A percentile compares a stretch with the other conserved stretches of the same genome.
These are phyloP conservation scores for Arabidopsis lyrata DNA, from an alignment of 441 rosid genomes.

Conservation along the genomic window DNA sequence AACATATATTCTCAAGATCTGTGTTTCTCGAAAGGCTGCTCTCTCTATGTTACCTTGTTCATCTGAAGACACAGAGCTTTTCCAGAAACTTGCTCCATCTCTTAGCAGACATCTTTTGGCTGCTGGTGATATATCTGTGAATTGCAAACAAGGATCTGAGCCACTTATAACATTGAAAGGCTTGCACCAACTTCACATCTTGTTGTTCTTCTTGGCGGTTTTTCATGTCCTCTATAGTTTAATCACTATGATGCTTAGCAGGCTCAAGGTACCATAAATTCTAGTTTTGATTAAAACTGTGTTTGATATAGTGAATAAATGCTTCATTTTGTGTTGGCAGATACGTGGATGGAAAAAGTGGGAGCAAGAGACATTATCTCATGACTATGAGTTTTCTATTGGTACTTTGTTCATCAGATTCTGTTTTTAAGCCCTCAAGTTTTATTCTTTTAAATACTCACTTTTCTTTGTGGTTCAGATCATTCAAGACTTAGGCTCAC, in stretches of 20 bases:
- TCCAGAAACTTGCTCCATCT: slow-evolving; percentile 39
- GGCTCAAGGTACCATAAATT: slow-evolving; percentile 63
- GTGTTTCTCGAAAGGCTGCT: slow-evolving; percentile 64
- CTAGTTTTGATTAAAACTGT: not conserved
- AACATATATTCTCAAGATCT: slow-evolving; percentile 64
- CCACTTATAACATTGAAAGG: slow-evolving; percentile 76
- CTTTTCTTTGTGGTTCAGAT: slow-evolving; percentile 54
- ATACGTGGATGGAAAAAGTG: slow-evolving; percentile 84
- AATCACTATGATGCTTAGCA: slow-evolving; percentile 83
- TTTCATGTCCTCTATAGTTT: slow-evolving; percentile 75
- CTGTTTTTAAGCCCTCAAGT: slow-evolving; percentile 5
- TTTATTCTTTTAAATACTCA: not conserved
- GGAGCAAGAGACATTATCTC: slow-evolving; percentile 82
- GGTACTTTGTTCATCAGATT: slow-evolving; percentile 50
- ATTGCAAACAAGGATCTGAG: slow-evolving; percentile 57
- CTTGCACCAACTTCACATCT: slow-evolving; percentile 86
- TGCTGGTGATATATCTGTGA: slow-evolving; percentile 54
- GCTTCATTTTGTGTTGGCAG: slow-evolving; percentile 45
- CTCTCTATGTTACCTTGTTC: slow-evolving; percentile 85
- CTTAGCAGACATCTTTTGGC: slow-evolving; percentile 60
- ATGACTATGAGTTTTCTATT: slow-evolving; percentile 72
- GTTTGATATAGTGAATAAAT: not conserved
- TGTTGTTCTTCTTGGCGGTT: slow-evolving; percentile 85
- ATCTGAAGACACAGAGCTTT: slow-evolving; percentile 12
- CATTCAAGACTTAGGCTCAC: slow-evolving; percentile 87